Evolutionary conservation across 1,284 basidiomycete genomes (phyloP), one percentile per base, ranked within the genome.

Genomic region (Ceratobasidium sp.): DNA sequence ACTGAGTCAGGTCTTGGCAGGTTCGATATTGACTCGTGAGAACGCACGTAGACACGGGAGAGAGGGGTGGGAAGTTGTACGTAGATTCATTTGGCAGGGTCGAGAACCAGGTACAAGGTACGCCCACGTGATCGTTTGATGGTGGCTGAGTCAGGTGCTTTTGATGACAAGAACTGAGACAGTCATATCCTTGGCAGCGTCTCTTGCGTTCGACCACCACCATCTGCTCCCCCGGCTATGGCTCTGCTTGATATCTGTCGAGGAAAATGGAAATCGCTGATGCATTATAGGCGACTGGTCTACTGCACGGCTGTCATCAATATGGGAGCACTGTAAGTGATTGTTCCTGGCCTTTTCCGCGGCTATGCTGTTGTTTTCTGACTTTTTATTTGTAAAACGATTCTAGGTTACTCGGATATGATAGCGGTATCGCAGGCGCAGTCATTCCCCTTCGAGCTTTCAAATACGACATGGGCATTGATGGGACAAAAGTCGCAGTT

Each of bases 381-480:
- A 10, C 28, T 51, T 56, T 53, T 35, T 35, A 20, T 42, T 11
- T 45, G 35, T n/a, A n/a, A n/a, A 31, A 28, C 35, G n/a, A 17
- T 17, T 65, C 7, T 58, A 78, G 77, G 20, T 51, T 78, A n/a
- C 54, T 78, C 31, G 77, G 77, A 8, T 78, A 78, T 54, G 77
- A 78, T 65, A 76, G 75, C 20, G 75, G 77, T 15, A 78, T 78
- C 28, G 77, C 77, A 39, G 77, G 77, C 4, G 77, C 77, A 1
- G 65, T 61, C 23, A 78, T 78, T 31, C 75, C 76, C 8, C 75
- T 78, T 15, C 75, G 75, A n/a, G 68, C 75, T 28, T 78, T 78
- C 63, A 68, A 78, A 37, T 42, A 67, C n/a, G 47, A 68, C 28
- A 76, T 78, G 51, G 60, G 71, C n/a, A 76, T 78, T 33, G 45